Base-by-base conservation (phyloP, 2,329 filamentous ascomycete species). In the Nigrospora sphaerica region DNA sequence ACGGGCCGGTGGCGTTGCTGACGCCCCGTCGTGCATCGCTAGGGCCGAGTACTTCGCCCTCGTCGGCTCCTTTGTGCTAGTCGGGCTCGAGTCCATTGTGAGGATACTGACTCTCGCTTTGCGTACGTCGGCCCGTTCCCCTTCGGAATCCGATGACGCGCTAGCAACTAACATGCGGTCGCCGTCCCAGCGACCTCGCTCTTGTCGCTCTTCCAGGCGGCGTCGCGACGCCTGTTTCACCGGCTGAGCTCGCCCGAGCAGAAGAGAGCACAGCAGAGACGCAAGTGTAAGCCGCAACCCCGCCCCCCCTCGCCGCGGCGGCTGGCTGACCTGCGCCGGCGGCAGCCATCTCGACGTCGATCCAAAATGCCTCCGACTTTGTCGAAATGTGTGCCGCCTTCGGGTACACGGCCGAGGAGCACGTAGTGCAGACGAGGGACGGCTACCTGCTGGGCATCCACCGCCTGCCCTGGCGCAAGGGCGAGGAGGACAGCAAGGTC, bases 371-470 rank as follows among this genome's bases (percentile, higher is more conserved):
- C 5, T 81, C 87, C 50, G 93, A 97, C 61, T 97, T 98, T 63
- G 82, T 89, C 39, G 92, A 97, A 61, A 78, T 98, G n/a, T 97
- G 92, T 66, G 85, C 83, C 35, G 71, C 95, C 12, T 95, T 85
- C 65, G 92, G 91, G 40, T 97, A 96, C 67, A 86, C 88, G 56
- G 88, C 92, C 6, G 93, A 98, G 64, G 93, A 98, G 68, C 93
- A 98, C 64, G 85, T 98, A 42, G 87, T 95, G 12, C 91, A 95
- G 66, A 98, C 93, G 2, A 83, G 82, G 51, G 93, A 98, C 71
- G 93, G 93, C 14, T 98, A 95, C 62, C 74, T 98, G 39, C 78
- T 98, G 14, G 92, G 92, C 10, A 69, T 97, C 48, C 93, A 98
- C 65, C 81, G 93, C 9, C 70, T 98, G 40, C 88, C 87, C 17